Base-by-base conservation (phyloP, 306 rosid species). In the Betula pendula region DNA sequence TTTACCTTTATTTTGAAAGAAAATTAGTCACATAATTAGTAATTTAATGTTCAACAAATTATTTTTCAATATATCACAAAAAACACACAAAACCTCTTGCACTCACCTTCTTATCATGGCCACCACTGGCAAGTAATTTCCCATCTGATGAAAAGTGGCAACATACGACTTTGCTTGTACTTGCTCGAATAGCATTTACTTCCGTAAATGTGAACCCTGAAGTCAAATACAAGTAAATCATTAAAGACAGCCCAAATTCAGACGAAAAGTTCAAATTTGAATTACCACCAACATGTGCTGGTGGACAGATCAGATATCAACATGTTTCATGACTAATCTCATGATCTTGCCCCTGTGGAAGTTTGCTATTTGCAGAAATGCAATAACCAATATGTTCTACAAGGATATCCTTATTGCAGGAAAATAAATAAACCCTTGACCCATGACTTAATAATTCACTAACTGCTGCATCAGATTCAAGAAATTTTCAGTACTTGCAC, bases 101-200 rank as follows among this genome's bases (percentile, higher is more conserved):
- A 45, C 90, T 74, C 74, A 89, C 99, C 94, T 89, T 96, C 83
- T 96, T 96, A 82, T 96, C 99, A 76, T 96, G 99, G 70, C 99
- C 98, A 67, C 99, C 99, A 68, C 97, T 96, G 59, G 97, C 94
- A 47, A 96, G 91, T 80, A 96, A 83, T 82, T 96, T 96, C 67
- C 99, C 99, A 85, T 96, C 99, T 5, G 98, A 89, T 65, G 99
- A 96, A 83, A 96, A 96, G 88, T 96, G 99, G 86, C 99, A 96
- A 77, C 93, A 88, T 50, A 79, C 58, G 74, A 96, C 91, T 91
- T 96, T 96, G 80, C 90, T 89, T 38, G 85, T 3, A 86, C 99
- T 92, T 74, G 99, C 99, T 77, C 82, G 87, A 72, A 87, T 85
- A 77, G 92, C 84, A 79, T 55, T 86, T 44, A 89, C 82, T 81